Evolutionary conservation across 2,329 filamentous ascomycete species (phyloP).

Genomic region (Aspergillus floridensis): DNA sequence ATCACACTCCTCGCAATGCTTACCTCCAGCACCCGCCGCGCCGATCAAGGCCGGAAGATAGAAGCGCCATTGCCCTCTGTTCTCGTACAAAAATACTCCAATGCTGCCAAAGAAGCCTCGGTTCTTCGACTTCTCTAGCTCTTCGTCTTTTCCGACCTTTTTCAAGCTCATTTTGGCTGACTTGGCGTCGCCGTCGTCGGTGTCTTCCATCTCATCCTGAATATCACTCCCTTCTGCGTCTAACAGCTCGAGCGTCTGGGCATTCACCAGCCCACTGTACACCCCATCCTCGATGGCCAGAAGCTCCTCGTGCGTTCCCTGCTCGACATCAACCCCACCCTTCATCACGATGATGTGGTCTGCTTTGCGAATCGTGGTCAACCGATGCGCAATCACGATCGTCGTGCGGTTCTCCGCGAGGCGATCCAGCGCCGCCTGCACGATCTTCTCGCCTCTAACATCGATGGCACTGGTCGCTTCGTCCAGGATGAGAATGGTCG

Average conservation of each 20-base stretch:
- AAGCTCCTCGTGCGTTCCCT: slow-evolving; percentile 72
- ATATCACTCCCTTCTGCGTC: slow-evolving; percentile 6
- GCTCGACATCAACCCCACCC: slow-evolving; percentile 67
- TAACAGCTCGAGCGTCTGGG: slow-evolving; percentile 30
- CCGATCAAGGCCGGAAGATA: slow-evolving; percentile 26
- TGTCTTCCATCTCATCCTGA: background rate
- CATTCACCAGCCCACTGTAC: slow-evolving; percentile 65
- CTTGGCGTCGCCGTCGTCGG: slow-evolving; percentile 7
- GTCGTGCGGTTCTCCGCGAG: slow-evolving; percentile 64
- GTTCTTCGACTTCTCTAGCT: background rate
- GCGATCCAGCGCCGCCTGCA: slow-evolving; percentile 53
- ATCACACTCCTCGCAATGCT: slow-evolving; percentile 5
- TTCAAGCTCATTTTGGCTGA: background rate
- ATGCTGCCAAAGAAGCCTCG: slow-evolving; percentile 20
- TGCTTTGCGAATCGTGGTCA: slow-evolving; percentile 72
- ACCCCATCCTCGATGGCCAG: slow-evolving; percentile 58
- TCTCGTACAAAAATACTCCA: slow-evolving; percentile 32
- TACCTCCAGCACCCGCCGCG: slow-evolving; percentile 32
- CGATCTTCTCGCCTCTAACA: slow-evolving; percentile 54
- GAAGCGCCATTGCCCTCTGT: slow-evolving; percentile 29
- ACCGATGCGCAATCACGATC: slow-evolving; percentile 73
- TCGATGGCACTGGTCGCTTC: slow-evolving; percentile 71
- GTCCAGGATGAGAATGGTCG: slow-evolving; percentile 67
- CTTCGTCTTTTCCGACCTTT: background rate
- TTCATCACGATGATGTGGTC: slow-evolving; percentile 76